Evolutionary conservation across 2,329 filamentous ascomycete genomes (phyloP).

Genomic region (Pseudopithomyces maydicus): DNA sequence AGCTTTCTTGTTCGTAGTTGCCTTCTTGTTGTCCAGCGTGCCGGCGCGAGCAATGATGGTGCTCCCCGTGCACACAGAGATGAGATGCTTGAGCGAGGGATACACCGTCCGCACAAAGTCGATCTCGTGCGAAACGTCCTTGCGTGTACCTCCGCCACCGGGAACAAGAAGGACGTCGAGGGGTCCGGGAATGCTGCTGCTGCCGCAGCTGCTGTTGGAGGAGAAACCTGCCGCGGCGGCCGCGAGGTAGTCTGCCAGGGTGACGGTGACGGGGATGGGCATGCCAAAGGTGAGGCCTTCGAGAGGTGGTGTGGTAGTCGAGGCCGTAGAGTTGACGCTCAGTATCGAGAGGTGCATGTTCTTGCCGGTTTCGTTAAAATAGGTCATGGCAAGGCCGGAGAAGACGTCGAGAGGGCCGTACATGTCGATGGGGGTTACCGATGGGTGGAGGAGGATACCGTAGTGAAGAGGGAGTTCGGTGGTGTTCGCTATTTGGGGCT

Average conservation of each 20-base stretch:
- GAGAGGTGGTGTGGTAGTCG: slow-evolving; percentile 19
- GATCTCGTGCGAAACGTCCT: slow-evolving; percentile 11
- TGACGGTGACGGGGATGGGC: slow-evolving; percentile 52
- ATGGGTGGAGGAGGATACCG: slow-evolving; percentile 23
- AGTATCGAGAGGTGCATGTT: slow-evolving; percentile 19
- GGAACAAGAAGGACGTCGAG: slow-evolving; percentile 67
- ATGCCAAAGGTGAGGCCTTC: slow-evolving; percentile 30
- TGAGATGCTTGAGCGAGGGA: slow-evolving; percentile 50
- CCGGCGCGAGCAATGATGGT: slow-evolving; percentile 61
- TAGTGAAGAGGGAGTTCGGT: slow-evolving; percentile 10
- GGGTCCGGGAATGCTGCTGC: slow-evolving; percentile 13
- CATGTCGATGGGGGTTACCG: slow-evolving; percentile 25
- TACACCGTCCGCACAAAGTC: slow-evolving; percentile 13
- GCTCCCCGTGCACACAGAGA: slow-evolving; percentile 69
- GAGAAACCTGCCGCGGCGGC: slow-evolving; percentile 45
- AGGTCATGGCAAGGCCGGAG: slow-evolving; percentile 25
- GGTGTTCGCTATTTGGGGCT: slow-evolving; percentile 6
- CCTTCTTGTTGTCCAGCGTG: slow-evolving; percentile 61
- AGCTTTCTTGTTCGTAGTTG: slow-evolving; percentile 67
- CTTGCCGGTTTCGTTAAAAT: slow-evolving; percentile 11
- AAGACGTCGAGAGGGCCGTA: slow-evolving; percentile 50
- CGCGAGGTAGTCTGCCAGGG: slow-evolving; percentile 44
- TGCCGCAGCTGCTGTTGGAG: background rate
- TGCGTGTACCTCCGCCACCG: slow-evolving; percentile 57
- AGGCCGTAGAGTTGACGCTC: slow-evolving; percentile 19